Percentiles rank a stretch among this genome's conserved stretches.
Conservation (phyloP, 192 early-diverging fungal species). For the Obelidium mucronatum region DNA sequence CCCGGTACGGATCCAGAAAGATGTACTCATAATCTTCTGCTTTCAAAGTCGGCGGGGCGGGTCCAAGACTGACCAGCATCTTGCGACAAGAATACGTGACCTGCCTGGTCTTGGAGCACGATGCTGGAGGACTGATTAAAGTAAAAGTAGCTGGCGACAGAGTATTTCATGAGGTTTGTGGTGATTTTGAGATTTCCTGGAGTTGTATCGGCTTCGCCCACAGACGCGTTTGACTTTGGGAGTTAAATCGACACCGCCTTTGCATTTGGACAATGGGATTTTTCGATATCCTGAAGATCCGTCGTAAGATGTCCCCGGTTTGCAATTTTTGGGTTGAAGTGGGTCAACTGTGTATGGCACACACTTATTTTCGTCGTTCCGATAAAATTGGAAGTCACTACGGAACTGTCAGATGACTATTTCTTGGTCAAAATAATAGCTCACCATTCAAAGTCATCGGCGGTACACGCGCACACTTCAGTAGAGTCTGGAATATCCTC, state of each 20-base stretch:
- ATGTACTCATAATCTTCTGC: conserved; percentile 34
- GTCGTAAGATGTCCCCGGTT: conserved; percentile 67
- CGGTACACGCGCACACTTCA: conserved; percentile 75
- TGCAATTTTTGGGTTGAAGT: conserved; percentile 75
- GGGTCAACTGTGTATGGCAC: conserved; percentile 76
- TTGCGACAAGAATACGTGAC: conserved; percentile 27
- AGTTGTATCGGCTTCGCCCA: conserved; percentile 45
- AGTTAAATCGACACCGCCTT: conserved; percentile 72
- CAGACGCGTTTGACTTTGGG: conserved; percentile 74
- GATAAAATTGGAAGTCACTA: conserved; percentile 80
- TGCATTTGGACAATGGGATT: conserved; percentile 76
- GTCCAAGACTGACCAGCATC: conserved; percentile 48
- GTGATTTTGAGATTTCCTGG: conserved; percentile 38
- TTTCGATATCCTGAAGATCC: conserved; percentile 86
- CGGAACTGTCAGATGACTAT: too few relatives aligned
- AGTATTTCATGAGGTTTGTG: conserved; percentile 20
- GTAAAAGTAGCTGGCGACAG: conserved; percentile 50
- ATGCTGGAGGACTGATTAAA: conserved; percentile 48
- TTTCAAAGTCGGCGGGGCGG: conserved; percentile 29
- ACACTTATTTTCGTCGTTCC: conserved; percentile 69
- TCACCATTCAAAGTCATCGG: conserved; percentile 88
- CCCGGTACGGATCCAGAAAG: conserved; percentile 40
- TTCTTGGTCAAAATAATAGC: conserved; percentile 26
- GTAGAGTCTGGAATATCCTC: conserved; percentile 53
- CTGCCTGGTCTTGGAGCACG: conserved; percentile 34